Evolutionary conservation across 495 filamentous ascomycete genomes (phyloP), one percentile per base, ranked within the genome.

Genomic region (Neurospora cerealis): DNA sequence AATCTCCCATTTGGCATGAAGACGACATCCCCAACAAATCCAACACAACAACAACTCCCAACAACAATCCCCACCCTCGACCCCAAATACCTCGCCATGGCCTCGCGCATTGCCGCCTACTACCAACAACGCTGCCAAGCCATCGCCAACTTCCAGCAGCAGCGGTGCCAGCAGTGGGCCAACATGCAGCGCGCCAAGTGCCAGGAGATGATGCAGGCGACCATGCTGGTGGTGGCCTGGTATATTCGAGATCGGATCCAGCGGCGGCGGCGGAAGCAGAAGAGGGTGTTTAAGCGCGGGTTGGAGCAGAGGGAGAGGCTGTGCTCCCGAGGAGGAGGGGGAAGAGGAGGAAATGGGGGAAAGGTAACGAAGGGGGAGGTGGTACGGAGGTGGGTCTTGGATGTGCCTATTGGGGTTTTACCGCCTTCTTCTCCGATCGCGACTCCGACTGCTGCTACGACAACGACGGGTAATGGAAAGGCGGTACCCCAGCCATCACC

Each of bases 201-300:
- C 71, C 80, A 80, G 73, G 81, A 81, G 75, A 81, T 82, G 78
- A 80, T 76, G 73, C 79, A 80, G 72, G 80, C 80, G 0, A 76
- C 81, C 32, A 83, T 81, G 78, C 71, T 82, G 69, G 75, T 83
- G 32, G 79, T 83, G 34, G 81, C 81, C 7, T 83, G 81, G 81
- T 83, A 83, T 70, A 77, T 81, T 34, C 76, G 81, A 13, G 81
- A 83, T 62, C 77, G 80, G 19, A 81, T 83, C 74, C 48, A 74
- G 69, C 73, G 81, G 60, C 72, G 79, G 38, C 71, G 79, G 1
- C 60, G 62, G 66, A 37, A 72, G 60, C 73, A 77, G 70, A 77
- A 75, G 73, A 70, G 76, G 17, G 48, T 48, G 2, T 83, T 83
- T 69, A 75, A 74, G 70, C 62, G 74, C 19, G 77, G 78, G 11